Base-by-base conservation (phyloP, 228 moss, liverwort and hornwort species). In the Sphagnum fallax region DNA sequence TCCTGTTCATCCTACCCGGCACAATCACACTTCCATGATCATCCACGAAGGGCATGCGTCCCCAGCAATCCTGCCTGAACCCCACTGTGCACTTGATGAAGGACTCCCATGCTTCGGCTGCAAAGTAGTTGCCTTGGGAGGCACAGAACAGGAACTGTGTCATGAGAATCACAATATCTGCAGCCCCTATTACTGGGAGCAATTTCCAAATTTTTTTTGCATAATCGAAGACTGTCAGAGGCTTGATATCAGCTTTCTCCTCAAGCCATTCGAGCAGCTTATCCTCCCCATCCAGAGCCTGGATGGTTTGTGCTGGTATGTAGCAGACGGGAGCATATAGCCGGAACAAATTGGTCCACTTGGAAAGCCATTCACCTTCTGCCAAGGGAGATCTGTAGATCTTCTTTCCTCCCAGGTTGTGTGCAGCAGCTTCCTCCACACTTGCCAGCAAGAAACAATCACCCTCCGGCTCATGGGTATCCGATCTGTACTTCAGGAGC, bases 91-190 rank as follows among this genome's bases (percentile, higher is more conserved):
- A 65, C 6, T 6, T 6, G 32, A 6, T 18, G 49, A 65, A 48
- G 48, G 5, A 13, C 4, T 6, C n/a, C 32, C 4, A 48, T 12
- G 51, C 65, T 13, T 60, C 16, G n/a, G 7, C 4, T 2, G 6
- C 8, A 49, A 75, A 51, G 47, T 8, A 0, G 6, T 50, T n/a
- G 11, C 51, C 52, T 6, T 64, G 53, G n/a, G 70, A 57, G 16
- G 75, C 49, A 6, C 47, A 8, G 48, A 69, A 64, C 11, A 75
- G 50, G 49, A 75, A 68, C 48, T 16, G 64, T 15, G 67, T 69
- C 4, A 75, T 69, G 0, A 75, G 69, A 49, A 75, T 49, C 14
- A 75, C 49, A 48, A 53, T 64, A 0, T 47, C 47, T 4, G 57
- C 66, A 73, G 66, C 73, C 6, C 6, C 14, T 10, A 11, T 2